A percentile compares a stretch with the other conserved stretches of the same genome.
phyloP scores from a whole-genome alignment of 257 asterid species.

The Lycium barbarum region DNA sequence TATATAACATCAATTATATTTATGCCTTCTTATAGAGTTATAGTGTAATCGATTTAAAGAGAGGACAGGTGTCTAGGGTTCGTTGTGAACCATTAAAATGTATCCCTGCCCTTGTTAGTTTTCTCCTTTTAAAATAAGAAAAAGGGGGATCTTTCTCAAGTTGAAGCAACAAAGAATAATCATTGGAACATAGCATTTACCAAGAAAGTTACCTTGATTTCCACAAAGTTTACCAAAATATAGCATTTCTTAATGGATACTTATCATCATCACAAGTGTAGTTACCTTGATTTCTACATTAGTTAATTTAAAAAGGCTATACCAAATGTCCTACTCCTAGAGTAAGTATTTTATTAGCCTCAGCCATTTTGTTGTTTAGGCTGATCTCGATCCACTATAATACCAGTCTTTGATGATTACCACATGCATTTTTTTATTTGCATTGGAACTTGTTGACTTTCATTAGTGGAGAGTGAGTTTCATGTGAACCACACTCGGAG shows the following conservation, averaged over 20 bases:
- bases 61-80: not conserved
- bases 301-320: not conserved
- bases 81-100: not conserved
- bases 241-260: conserved; percentile 21
- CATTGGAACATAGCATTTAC: conserved; percentile 30
- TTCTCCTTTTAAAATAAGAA: not conserved
- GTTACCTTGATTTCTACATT: conserved; percentile 14
- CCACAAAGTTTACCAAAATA: conserved; percentile 2
- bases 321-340: conserved; percentile 10
- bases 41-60: not conserved
- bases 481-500: not conserved
- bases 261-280: conserved; percentile 23
- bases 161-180: conserved; percentile 30
- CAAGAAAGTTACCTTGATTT: conserved; percentile 37
- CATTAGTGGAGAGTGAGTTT: not conserved
- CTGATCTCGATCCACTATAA: not conserved
- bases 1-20: not conserved
- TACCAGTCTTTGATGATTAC: not conserved
- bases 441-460: conserved; percentile 2
- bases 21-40: not conserved
- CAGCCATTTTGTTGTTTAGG: not conserved
- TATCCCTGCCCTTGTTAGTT: not conserved
- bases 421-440: not conserved
- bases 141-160: conserved; percentile 16
- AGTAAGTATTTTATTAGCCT: conserved; percentile 16